These are phyloP conservation scores for Antrodiella citrinella DNA, from an alignment of 768 basidiomycete species.

Conservation along the genomic window DNA sequence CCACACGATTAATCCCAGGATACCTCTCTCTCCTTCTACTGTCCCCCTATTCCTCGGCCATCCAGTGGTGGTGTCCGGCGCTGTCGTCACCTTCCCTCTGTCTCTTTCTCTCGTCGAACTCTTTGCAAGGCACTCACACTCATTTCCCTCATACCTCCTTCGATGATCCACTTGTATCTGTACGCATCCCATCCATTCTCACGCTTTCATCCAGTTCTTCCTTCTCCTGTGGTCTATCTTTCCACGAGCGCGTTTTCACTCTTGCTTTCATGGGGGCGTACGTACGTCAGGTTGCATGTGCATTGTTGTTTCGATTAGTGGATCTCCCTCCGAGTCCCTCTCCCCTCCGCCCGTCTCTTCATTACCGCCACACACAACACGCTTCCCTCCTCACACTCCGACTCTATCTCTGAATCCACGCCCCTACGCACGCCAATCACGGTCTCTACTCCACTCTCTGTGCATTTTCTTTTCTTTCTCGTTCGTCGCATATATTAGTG, in stretches of 20 bases:
- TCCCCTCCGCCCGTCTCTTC: not conserved
- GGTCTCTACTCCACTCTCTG: not conserved
- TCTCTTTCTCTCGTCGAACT: not conserved
- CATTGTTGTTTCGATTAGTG: not conserved
- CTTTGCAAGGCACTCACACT: not conserved
- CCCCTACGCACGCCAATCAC: not conserved
- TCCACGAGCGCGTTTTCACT: not conserved
- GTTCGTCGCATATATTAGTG: not conserved
- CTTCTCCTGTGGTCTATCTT: not conserved
- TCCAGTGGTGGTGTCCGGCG: not conserved
- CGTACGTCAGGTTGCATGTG: not conserved
- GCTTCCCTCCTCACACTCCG: not conserved
- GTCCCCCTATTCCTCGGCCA: not conserved
- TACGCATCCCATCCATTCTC: not conserved
- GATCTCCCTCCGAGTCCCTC: not conserved
- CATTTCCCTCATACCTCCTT: not conserved
- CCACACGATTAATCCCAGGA: not conserved
- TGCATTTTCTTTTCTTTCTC: not conserved
- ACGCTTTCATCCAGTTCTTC: not conserved
- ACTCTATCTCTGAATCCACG: not conserved
- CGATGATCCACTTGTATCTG: not conserved
- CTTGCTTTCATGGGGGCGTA: not conserved
- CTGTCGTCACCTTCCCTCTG: not conserved
- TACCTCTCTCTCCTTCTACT: not conserved
- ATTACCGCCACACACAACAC: not conserved